These are phyloP conservation scores for Phaeosphaeriaceae sp. DNA, from an alignment of 2,329 filamentous ascomycete genomes.

Conservation along the genomic window DNA sequence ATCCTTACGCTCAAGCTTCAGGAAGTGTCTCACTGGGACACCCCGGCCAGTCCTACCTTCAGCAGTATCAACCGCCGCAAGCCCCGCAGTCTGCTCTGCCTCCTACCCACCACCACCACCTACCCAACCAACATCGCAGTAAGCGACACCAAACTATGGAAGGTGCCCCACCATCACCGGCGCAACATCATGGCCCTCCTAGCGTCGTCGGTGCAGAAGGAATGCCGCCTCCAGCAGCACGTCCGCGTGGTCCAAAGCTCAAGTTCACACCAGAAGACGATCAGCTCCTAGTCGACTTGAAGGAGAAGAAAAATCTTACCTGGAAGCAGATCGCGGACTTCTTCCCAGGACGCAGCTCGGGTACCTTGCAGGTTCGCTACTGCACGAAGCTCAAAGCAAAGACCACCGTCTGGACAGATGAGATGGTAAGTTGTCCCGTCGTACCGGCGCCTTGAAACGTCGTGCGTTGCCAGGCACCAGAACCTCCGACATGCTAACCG, in stretches of 20 bases:
- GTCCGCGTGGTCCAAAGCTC: slow-evolving; percentile 85
- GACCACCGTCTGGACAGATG: slow-evolving; percentile 90
- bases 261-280: slow-evolving; percentile 96
- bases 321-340: slow-evolving; percentile 99
- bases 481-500: slow-evolving; percentile 44
- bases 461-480: slow-evolving; percentile 34
- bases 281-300: slow-evolving; percentile 84
- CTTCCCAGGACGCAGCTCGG: slow-evolving; percentile 88
- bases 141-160: slow-evolving; percentile 68
- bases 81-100: slow-evolving; percentile 34
- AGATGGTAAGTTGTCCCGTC: slow-evolving; percentile 72
- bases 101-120: slow-evolving; percentile 76
- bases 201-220: slow-evolving; percentile 86
- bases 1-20: slow-evolving; percentile 47
- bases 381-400: slow-evolving; percentile 96
- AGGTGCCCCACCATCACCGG: slow-evolving; percentile 46
- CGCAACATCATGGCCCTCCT: slow-evolving; percentile 68
- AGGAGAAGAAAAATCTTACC: slow-evolving; percentile 92
- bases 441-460: slow-evolving; percentile 41
- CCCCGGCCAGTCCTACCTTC: slow-evolving; percentile 47
- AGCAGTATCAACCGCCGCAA: slow-evolving; percentile 43
- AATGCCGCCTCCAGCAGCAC: slow-evolving; percentile 83
- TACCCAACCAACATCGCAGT: slow-evolving; percentile 72
- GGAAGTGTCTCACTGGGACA: slow-evolving; percentile 51
- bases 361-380: slow-evolving; percentile 91